These are phyloP conservation scores for Liquidambar formosana DNA, from an alignment of 164 flowering plant genomes.

Conservation along the genomic window DNA sequence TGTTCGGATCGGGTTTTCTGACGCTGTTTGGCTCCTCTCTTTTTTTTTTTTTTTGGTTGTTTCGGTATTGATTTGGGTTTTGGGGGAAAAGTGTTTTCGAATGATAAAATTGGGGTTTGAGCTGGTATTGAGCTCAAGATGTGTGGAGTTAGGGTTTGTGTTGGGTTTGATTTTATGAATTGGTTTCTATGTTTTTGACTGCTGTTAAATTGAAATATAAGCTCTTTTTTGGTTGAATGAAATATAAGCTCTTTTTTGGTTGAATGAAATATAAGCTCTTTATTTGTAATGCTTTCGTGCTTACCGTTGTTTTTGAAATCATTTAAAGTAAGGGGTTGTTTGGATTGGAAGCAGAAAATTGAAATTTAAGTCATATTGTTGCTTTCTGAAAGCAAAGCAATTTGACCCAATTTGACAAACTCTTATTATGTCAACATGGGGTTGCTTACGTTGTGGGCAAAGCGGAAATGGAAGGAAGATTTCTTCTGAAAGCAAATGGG, in stretches of 20 bases:
- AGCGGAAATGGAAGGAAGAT: too few species aligned
- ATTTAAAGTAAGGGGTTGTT: background rate
- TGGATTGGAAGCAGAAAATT: background rate
- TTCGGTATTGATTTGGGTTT: background rate
- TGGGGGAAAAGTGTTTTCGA: background rate
- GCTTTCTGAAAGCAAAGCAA: too few species aligned
- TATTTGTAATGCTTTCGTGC: background rate
- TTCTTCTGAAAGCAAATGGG: too few species aligned
- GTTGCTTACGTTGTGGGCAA: too few species aligned
- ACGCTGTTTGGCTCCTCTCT: background rate
- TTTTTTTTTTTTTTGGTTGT: too few species aligned
- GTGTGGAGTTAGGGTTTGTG: background rate
- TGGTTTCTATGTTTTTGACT: background rate
- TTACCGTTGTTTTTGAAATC: background rate
- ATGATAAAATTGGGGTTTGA: constrained; percentile 5
- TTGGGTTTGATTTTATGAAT: background rate
- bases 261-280: background rate
- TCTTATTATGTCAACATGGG: too few species aligned
- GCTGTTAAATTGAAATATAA: background rate
- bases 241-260: background rate
- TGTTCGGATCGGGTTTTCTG: background rate
- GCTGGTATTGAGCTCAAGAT: background rate
- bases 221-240: background rate
- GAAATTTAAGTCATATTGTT: background rate
- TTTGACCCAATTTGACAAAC: too few species aligned